Conservation (phyloP, 140 eudicot species). For the Stevia rebaudiana region DNA sequence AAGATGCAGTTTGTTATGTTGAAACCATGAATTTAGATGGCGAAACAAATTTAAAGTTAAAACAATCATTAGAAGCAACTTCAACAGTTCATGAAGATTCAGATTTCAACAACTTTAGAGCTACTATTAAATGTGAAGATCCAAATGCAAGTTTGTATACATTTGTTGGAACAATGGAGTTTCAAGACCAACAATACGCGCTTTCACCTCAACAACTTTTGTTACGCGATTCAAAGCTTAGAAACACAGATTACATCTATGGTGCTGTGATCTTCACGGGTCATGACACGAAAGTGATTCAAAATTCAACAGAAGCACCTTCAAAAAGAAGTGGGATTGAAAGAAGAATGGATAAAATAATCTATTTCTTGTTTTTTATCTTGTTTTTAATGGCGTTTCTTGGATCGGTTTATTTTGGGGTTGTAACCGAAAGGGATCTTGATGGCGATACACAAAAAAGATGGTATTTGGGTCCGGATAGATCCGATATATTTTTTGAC, state of each 20-base stretch:
- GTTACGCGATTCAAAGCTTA: constrained; percentile 73
- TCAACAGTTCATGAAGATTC: constrained; percentile 51
- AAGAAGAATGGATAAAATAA: constrained; percentile 77
- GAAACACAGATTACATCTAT: constrained; percentile 75
- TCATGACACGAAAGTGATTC: constrained; percentile 89
- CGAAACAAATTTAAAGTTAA: constrained; percentile 84
- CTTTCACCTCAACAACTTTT: constrained; percentile 89
- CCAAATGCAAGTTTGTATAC: constrained; percentile 87
- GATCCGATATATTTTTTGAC: constrained; percentile 47
- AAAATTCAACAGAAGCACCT: constrained; percentile 81
- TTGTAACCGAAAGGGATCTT: constrained; percentile 53
- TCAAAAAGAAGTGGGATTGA: constrained; percentile 88
- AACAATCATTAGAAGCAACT: constrained; percentile 81
- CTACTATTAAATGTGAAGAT: constrained; percentile 80
- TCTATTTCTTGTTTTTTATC: constrained; percentile 60
- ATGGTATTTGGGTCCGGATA: constrained; percentile 78
- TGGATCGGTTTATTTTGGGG: constrained; percentile 75
- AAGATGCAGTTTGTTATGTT: constrained; percentile 84
- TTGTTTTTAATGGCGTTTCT: constrained; percentile 56
- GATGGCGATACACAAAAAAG: constrained; percentile 48
- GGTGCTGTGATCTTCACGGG: constrained; percentile 93
- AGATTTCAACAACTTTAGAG: constrained; percentile 47
- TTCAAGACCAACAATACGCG: constrained; percentile 53
- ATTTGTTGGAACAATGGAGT: constrained; percentile 86
- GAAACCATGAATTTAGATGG: constrained; percentile 98